Conservation (phyloP, 2,329 filamentous ascomycete species). For the Aspergillus ochraceoroseus region DNA sequence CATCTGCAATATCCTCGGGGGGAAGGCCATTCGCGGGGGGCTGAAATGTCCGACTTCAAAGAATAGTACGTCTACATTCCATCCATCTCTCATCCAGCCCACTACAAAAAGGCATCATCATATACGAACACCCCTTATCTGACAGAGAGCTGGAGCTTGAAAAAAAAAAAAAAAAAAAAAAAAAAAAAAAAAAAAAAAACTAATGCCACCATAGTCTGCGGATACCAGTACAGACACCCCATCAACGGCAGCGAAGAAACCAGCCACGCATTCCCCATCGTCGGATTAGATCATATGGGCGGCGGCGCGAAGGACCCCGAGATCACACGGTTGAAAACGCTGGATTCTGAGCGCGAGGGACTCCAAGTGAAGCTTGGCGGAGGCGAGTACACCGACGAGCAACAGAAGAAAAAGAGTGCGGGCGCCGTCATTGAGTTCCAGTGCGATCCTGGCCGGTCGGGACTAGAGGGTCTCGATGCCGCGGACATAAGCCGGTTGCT, state of each 20-base stretch:
- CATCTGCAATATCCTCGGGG: constrained; percentile 32
- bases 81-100: no score
- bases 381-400: constrained; percentile 48
- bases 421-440: constrained; percentile 74
- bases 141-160: no score
- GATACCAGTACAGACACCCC: constrained; percentile 56
- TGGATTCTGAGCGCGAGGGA: constrained; percentile 66
- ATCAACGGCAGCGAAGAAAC: constrained; percentile 49
- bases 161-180: not conserved
- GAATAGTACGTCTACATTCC: constrained; percentile 31
- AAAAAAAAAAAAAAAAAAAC: not conserved
- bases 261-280: constrained; percentile 63
- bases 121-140: no score
- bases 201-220: constrained; percentile 59
- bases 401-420: constrained; percentile 54
- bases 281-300: constrained; percentile 60
- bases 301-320: constrained; percentile 54
- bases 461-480: constrained; percentile 55
- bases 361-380: constrained; percentile 64
- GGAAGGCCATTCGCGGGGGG: constrained; percentile 24
- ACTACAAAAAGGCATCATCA: no score
- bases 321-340: constrained; percentile 60
- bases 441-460: constrained; percentile 68
- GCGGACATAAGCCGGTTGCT: constrained; percentile 28
- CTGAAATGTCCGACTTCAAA: constrained; percentile 33